phyloP scores from a whole-genome alignment of 2,329 filamentous ascomycete species.

The Claviceps sp. region DNA sequence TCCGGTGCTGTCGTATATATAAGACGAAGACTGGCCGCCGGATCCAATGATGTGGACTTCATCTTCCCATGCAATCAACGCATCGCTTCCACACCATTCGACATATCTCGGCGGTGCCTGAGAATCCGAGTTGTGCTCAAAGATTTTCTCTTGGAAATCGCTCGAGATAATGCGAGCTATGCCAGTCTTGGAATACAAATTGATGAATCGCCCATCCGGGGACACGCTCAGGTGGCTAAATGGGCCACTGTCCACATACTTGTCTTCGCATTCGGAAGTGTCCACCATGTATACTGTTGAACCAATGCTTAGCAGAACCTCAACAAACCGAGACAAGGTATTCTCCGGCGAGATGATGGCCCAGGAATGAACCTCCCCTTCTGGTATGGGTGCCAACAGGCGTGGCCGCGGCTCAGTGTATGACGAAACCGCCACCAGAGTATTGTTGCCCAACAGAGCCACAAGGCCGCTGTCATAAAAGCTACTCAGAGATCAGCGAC shows the following conservation, averaged over 20 bases:
- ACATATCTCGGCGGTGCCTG: conserved; percentile 76
- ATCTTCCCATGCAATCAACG: conserved; percentile 93
- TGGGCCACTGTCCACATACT: conserved; percentile 79
- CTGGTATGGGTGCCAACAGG: conserved; percentile 60
- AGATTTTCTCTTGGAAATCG: conserved; percentile 84
- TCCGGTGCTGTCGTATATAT: conserved; percentile 80
- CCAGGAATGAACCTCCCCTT: conserved; percentile 77
- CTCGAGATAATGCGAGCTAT: conserved; percentile 87
- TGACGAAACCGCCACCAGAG: conserved; percentile 71
- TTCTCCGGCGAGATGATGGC: conserved; percentile 75
- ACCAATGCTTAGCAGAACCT: conserved; percentile 75
- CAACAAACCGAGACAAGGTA: conserved; percentile 83
- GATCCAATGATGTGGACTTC: conserved; percentile 91
- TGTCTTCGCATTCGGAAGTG: conserved; percentile 79
- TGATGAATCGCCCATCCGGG: conserved; percentile 77
- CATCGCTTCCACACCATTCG: conserved; percentile 94
- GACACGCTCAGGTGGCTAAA: conserved; percentile 86
- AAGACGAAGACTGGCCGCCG: conserved; percentile 59
- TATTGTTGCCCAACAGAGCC: conserved; percentile 78
- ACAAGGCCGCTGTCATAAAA: conserved; percentile 94
- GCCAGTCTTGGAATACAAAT: conserved; percentile 73
- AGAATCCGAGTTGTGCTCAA: conserved; percentile 81
- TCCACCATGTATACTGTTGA: conserved; percentile 80
- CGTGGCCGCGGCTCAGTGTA: conserved; percentile 87
- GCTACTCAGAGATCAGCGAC: conserved; percentile 11